Base-by-base conservation (phyloP, 2,329 filamentous ascomycete genomes). In the Ciborinia camelliae region DNA sequence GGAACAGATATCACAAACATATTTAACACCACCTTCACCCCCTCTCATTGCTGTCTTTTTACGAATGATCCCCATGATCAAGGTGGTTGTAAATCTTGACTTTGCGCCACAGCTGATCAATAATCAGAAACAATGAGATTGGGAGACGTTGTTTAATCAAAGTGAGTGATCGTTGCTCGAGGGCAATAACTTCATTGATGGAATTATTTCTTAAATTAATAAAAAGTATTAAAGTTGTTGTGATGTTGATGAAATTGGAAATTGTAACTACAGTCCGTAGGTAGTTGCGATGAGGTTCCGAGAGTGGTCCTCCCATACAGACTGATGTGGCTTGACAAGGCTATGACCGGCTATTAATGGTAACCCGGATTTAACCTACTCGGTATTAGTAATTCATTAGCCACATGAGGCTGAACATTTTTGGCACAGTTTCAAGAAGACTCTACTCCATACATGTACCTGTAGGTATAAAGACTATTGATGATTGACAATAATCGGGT, bases 1-100 rank as follows among this genome's bases (percentile, higher is more conserved):
- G 52, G 92, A 96, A 77, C 95, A 99, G 66, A 96, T 89, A 77
- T 99, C 96, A 81, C 95, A 99, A 70, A 98, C 92, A 77, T 96
- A 99, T 77, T 98, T 97, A 39, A 92, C 90, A 68, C 91, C 91
- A 55, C 90, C 92, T 76, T 97, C 92, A 60, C 90, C 92, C 68
- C 91, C 91, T 74, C 91, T 84, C 63, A 89, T 88, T 70, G 90
- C 90, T 66, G 91, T 95, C 81, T 97, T 97, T 83, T 97, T 97
- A 76, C 93, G 90, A 76, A 97, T 97, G 74, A 97, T 90, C 72
- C 92, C 93, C 94, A 97, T 97, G 10, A 59, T 58, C 32, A 32
- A 51, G 62, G 30, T 62, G 28, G 54, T 48, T 35, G 54, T 53
- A 6, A 26, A 14, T 15, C 23, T 43, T 35, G 32, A 35, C 53